Evolutionary conservation across 176 grass and related monocot species (phyloP), one percentile per base, ranked within the genome.

Genomic region (Melocanna baccifera): DNA sequence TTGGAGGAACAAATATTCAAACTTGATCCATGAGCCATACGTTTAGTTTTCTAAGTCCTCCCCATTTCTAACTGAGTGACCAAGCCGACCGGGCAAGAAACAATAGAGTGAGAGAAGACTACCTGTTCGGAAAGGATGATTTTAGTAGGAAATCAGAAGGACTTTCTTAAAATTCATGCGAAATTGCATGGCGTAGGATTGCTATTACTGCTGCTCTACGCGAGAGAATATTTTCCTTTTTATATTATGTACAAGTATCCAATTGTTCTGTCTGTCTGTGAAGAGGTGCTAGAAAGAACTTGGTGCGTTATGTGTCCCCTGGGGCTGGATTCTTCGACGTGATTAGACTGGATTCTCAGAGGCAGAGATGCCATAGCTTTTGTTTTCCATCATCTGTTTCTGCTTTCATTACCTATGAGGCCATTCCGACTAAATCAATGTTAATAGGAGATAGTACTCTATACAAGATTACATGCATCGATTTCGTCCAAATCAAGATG

Each of bases 311-410:
- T n/a, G n/a, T n/a, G n/a, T n/a, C n/a, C 39, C 16, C 8, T 72
- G 67, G 37, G 36, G 67, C 39, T 45, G 62, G 76, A 71, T 89
- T 75, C 48, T 64, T 78, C 12, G 48, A 73, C 84, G 73, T 9
- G 84, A 90, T 79, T 61, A 65, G 84, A 86, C 66, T 40, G 10
- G 19, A 53, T 20, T 71, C 28, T 59, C 26, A 23, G 2, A 26
- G 10, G 5, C 4, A 23, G 2, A 62, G 77, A 85, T 85, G 79
- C 52, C 43, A 1, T 36, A 51, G 47, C 62, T 80, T 85, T 81
- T 62, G 61, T 85, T 85, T 62, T 45, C 73, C 74, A 51, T 74
- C 74, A n/a, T 64, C 47, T 12, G n/a, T 90, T 78, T 41, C 23
- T 7, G 1, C 67, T 81, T 85, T n/a, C n/a, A n/a, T n/a, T n/a